A percentile compares a stretch with the other conserved stretches of the same genome.
phyloP scores from a whole-genome alignment of 2,329 filamentous ascomycete species.

The Ophiostoma ips region DNA sequence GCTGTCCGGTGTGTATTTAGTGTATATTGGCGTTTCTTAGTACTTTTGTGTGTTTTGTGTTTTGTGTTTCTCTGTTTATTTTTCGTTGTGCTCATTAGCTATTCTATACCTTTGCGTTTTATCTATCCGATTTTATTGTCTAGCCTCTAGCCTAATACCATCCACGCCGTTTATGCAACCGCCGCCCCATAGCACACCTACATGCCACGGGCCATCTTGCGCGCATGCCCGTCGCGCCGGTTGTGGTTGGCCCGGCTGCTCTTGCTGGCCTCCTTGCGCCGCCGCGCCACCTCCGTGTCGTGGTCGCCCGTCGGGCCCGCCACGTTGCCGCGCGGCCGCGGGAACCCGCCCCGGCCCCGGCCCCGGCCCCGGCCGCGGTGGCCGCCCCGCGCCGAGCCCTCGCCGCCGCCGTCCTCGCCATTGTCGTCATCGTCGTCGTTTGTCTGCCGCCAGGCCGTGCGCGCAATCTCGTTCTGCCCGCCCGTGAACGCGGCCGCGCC shows the following conservation, averaged over 20 bases:
- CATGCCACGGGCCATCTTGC: constrained; percentile 48
- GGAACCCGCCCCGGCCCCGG: constrained; percentile 32
- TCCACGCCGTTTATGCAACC: neutral
- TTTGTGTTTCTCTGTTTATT: neutral
- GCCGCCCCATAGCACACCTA: too few relatives aligned
- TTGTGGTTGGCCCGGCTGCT: constrained; percentile 75
- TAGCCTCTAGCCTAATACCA: neutral
- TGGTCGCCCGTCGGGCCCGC: constrained; percentile 54
- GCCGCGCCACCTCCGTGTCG: constrained; percentile 55
- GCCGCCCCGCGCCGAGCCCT: constrained; percentile 24
- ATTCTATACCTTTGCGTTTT: neutral
- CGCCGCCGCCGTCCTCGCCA: constrained; percentile 37
- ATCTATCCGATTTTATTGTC: neutral
- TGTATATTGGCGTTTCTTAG: neutral
- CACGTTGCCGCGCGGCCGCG: constrained; percentile 40
- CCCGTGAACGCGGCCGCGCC: constrained; percentile 50
- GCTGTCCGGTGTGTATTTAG: constrained; percentile 44
- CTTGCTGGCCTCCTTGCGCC: constrained; percentile 72
- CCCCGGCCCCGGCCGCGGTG: constrained; percentile 27
- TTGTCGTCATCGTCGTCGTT: constrained; percentile 18
- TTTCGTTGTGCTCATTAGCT: neutral
- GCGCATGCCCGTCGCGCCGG: constrained; percentile 55
- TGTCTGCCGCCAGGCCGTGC: constrained; percentile 50
- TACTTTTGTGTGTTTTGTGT: neutral
- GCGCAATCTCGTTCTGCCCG: constrained; percentile 47